Percentiles rank a stretch among this genome's conserved stretches.
Conservation (phyloP, 2,329 filamentous ascomycete species). For the Penicillium crustosum region DNA sequence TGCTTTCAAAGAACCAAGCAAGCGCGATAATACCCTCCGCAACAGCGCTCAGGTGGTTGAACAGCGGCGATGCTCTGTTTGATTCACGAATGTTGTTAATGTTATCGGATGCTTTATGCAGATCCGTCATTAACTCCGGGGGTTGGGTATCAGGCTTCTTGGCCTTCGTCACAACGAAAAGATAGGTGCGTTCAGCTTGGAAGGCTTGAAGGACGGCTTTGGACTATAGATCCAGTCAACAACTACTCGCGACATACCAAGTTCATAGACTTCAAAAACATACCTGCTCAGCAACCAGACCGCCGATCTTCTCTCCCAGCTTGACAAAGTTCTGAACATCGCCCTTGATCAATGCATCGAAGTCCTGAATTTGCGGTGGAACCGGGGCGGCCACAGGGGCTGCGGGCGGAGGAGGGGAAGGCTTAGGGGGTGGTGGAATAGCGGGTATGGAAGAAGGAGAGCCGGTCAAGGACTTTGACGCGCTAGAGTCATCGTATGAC, state of each 20-base stretch:
- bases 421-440: slow-evolving; percentile 28
- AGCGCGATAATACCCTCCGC: slow-evolving; percentile 86
- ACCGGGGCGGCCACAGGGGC: slow-evolving; percentile 59
- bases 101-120: slow-evolving; percentile 76
- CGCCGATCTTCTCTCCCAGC: slow-evolving; percentile 74
- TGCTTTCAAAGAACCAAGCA: slow-evolving; percentile 84
- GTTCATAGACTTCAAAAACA: slow-evolving; percentile 18
- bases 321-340: slow-evolving; percentile 77
- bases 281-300: slow-evolving; percentile 77
- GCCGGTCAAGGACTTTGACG: slow-evolving; percentile 36
- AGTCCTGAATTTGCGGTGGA: slow-evolving; percentile 80
- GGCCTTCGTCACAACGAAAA: slow-evolving; percentile 83
- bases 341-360: slow-evolving; percentile 72
- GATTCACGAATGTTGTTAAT: slow-evolving; percentile 79
- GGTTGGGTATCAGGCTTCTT: slow-evolving; percentile 83
- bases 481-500: slow-evolving; percentile 57
- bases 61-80: slow-evolving; percentile 72
- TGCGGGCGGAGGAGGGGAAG: slow-evolving; percentile 45
- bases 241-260: neutral
- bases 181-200: slow-evolving; percentile 79
- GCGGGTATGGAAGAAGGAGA: slow-evolving; percentile 26
- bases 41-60: slow-evolving; percentile 81
- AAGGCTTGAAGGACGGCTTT: slow-evolving; percentile 66
- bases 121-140: slow-evolving; percentile 75
- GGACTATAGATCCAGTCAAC: slow-evolving; percentile 43